Percentiles rank a stretch among this genome's conserved stretches.
phyloP scores from a whole-genome alignment of 179 eudicot genomes.

The Silene noctiflora region DNA sequence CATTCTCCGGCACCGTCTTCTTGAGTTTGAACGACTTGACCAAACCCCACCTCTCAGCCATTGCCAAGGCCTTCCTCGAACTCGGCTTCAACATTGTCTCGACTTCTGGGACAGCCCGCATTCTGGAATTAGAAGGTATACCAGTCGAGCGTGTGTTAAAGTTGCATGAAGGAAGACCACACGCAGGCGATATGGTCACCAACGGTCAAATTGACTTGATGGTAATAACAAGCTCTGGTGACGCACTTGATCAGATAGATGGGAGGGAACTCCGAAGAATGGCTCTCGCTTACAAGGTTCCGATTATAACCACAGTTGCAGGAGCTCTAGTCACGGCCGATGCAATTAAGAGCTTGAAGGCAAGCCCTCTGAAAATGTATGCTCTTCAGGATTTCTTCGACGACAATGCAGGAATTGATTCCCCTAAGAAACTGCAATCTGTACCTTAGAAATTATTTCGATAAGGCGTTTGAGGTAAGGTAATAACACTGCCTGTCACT shows the following conservation, averaged over 20 bases:
- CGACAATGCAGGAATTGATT: constrained; percentile 24
- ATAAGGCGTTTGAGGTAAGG: constrained; percentile 7
- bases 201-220: constrained; percentile 83
- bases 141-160: constrained; percentile 79
- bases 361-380: constrained; percentile 55
- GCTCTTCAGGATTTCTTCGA: constrained; percentile 90
- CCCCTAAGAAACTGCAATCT: constrained; percentile 42
- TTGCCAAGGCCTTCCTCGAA: constrained; percentile 63
- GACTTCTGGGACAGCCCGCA: constrained; percentile 82
- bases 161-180: constrained; percentile 97
- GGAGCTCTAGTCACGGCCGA: constrained; percentile 85
- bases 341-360: constrained; percentile 72
- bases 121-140: constrained; percentile 72
- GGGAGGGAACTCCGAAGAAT: constrained; percentile 84
- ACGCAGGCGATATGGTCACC: constrained; percentile 88
- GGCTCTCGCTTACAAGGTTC: constrained; percentile 82
- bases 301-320: constrained; percentile 80
- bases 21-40: constrained; percentile 88
- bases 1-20: constrained; percentile 73
- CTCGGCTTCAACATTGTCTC: constrained; percentile 72
- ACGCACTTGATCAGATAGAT: constrained; percentile 78
- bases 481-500: constrained; percentile 14
- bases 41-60: constrained; percentile 60
- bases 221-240: constrained; percentile 92
- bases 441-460: constrained; percentile 32